Conservation (phyloP, 148 eudicot genomes). For the Vaccinium vitisidaea region DNA sequence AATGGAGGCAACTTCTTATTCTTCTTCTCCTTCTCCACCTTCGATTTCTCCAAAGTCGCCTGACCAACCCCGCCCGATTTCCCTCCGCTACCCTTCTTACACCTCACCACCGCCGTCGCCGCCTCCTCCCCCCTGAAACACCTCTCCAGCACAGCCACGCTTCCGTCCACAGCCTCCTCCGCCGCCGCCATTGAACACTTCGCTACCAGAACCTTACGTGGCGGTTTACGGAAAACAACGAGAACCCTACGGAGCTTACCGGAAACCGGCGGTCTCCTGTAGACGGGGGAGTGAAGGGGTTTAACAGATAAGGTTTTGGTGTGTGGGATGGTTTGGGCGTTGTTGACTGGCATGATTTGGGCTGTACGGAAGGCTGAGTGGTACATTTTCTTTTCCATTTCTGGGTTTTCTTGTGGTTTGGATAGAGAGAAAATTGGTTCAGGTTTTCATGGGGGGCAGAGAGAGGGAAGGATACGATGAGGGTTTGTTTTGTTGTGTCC, state of each 20-base stretch:
- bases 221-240: neutral
- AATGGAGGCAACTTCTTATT: slow-evolving; percentile 23
- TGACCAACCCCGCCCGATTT: slow-evolving; percentile 55
- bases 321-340: slow-evolving; percentile 38
- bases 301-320: slow-evolving; percentile 34
- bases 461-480: slow-evolving; percentile 22
- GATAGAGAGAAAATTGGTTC: slow-evolving; percentile 13
- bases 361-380: slow-evolving; percentile 61
- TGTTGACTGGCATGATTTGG: slow-evolving; percentile 58
- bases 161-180: slow-evolving; percentile 34
- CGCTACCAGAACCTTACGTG: slow-evolving; percentile 28
- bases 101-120: slow-evolving; percentile 20
- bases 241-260: slow-evolving; percentile 1
- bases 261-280: slow-evolving; percentile 8
- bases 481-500: neutral
- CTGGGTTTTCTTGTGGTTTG: neutral
- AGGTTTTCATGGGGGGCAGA: slow-evolving; percentile 24
- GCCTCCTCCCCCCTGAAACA: slow-evolving; percentile 41
- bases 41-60: slow-evolving; percentile 75
- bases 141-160: slow-evolving; percentile 50
- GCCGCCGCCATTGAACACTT: slow-evolving; percentile 28
- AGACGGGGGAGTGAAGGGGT: slow-evolving; percentile 15
- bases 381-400: slow-evolving; percentile 33
- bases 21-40: slow-evolving; percentile 60
- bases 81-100: slow-evolving; percentile 53